These are phyloP conservation scores for Incumbomyces lentus DNA, from an alignment of 2,329 filamentous ascomycete species.

Conservation along the genomic window DNA sequence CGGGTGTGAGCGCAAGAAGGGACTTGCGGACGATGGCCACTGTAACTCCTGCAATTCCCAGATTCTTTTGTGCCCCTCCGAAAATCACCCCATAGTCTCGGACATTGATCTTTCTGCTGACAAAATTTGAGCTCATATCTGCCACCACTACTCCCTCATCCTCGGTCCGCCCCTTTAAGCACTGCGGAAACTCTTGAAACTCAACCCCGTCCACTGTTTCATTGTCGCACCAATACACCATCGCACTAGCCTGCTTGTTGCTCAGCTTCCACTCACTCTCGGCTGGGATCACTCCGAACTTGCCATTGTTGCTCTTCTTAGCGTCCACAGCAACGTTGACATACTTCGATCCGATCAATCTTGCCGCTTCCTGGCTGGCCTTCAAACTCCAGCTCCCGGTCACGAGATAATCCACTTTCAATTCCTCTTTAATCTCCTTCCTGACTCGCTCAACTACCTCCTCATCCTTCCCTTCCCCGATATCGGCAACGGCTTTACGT, in stretches of 20 bases:
- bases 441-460: conserved; percentile 49
- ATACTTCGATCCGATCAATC: conserved; percentile 62
- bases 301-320: conserved; percentile 57
- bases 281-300: conserved; percentile 78
- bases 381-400: conserved; percentile 89
- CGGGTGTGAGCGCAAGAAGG: conserved; percentile 59
- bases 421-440: conserved; percentile 55
- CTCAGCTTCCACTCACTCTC: conserved; percentile 60
- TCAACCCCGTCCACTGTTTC: conserved; percentile 78
- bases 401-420: conserved; percentile 80
- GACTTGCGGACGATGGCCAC: conserved; percentile 75
- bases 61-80: conserved; percentile 88
- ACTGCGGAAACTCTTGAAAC: conserved; percentile 62
- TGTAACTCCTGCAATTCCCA: conserved; percentile 76
- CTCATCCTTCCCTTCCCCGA: conserved; percentile 37
- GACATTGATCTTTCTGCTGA: conserved; percentile 67
- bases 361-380: conserved; percentile 69
- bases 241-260: conserved; percentile 46
- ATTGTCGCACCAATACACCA: conserved; percentile 88
- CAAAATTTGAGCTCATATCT: conserved; percentile 91
- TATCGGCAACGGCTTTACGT: conserved; percentile 47
- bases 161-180: conserved; percentile 48
- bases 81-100: conserved; percentile 76
- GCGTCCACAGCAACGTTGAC: conserved; percentile 70
- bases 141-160: conserved; percentile 69